phyloP scores from a whole-genome alignment of 352 stramenopile genomes.

The Globisporangium canariense region DNA sequence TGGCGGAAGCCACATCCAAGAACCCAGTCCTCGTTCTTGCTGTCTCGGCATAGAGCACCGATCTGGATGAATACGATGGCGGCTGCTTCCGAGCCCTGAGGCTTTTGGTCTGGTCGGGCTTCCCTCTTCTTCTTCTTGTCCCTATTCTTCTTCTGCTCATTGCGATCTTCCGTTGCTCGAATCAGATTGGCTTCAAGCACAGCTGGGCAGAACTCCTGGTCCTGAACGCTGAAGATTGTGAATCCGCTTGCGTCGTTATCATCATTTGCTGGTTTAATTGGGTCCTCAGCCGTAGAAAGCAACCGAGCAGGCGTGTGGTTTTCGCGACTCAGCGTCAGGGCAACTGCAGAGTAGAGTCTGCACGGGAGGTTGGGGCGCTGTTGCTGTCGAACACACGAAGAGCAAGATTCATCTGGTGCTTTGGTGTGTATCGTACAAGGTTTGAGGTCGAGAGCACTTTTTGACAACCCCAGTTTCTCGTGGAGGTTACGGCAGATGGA shows the following conservation, averaged over 20 bases:
- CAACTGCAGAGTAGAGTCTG: slow-evolving; percentile 16
- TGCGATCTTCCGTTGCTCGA: slow-evolving; percentile 1
- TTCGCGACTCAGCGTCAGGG: not conserved
- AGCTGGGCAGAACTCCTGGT: not conserved
- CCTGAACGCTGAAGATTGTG: slow-evolving; percentile 22
- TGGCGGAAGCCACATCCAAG: slow-evolving; percentile 11
- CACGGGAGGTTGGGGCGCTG: slow-evolving; percentile 22
- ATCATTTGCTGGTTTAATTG: not conserved
- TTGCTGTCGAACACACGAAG: slow-evolving; percentile 25
- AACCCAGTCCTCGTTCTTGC: slow-evolving; percentile 17
- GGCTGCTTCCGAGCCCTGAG: not conserved
- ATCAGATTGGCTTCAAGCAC: not conserved
- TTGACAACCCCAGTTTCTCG: slow-evolving; percentile 27
- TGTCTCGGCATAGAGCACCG: slow-evolving; percentile 15
- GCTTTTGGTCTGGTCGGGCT: not conserved
- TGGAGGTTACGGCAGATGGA: slow-evolving; percentile 33
- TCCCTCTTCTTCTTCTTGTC: not conserved
- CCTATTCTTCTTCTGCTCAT: not conserved
- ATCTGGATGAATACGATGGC: slow-evolving; percentile 14
- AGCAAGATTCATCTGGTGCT: slow-evolving; percentile 14
- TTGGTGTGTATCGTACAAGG: slow-evolving; percentile 21
- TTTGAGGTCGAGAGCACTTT: slow-evolving; percentile 6
- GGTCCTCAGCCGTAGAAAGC: not conserved
- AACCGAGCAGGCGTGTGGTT: not conserved
- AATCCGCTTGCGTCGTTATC: not conserved